These are phyloP conservation scores for Mortierella sp. DNA, from an alignment of 371 early-diverging fungal species.

Conservation along the genomic window DNA sequence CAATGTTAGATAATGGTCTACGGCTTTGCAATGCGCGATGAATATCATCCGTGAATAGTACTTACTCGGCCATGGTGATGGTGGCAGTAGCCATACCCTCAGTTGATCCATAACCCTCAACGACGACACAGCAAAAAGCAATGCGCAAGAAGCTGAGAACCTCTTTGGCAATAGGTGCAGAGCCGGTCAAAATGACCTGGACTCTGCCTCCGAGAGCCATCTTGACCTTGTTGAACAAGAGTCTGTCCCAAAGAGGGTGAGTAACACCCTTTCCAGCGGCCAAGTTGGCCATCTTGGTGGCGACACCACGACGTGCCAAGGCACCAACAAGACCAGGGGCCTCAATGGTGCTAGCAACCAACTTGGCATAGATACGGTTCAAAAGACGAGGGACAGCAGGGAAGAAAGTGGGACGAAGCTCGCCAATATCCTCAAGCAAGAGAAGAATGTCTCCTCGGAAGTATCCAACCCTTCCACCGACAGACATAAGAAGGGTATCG, in stretches of 20 bases:
- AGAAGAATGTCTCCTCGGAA: conserved; percentile 86
- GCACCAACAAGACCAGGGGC: conserved; percentile 71
- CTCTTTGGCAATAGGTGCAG: conserved; percentile 93
- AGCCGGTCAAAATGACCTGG: conserved; percentile 83
- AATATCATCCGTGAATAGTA: neutral
- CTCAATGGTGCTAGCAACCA: conserved; percentile 76
- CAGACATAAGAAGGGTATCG: conserved; percentile 62
- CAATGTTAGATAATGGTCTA: neutral
- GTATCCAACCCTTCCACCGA: conserved; percentile 82
- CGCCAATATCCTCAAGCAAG: conserved; percentile 87
- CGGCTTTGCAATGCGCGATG: neutral
- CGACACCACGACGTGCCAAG: conserved; percentile 79
- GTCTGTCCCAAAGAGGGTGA: conserved; percentile 88
- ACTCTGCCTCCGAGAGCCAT: conserved; percentile 93
- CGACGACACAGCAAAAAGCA: conserved; percentile 73
- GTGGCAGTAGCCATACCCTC: conserved; percentile 81
- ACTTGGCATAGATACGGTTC: conserved; percentile 89
- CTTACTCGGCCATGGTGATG: conserved; percentile 60
- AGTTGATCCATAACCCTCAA: conserved; percentile 94
- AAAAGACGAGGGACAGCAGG: conserved; percentile 93
- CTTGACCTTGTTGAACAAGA: conserved; percentile 92
- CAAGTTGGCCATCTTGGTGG: conserved; percentile 73
- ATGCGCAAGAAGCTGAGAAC: conserved; percentile 93
- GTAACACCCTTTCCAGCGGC: conserved; percentile 71
- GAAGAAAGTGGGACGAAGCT: conserved; percentile 88